These are phyloP conservation scores for Quercus wislizeni DNA, from an alignment of 306 rosid species.

Conservation along the genomic window DNA sequence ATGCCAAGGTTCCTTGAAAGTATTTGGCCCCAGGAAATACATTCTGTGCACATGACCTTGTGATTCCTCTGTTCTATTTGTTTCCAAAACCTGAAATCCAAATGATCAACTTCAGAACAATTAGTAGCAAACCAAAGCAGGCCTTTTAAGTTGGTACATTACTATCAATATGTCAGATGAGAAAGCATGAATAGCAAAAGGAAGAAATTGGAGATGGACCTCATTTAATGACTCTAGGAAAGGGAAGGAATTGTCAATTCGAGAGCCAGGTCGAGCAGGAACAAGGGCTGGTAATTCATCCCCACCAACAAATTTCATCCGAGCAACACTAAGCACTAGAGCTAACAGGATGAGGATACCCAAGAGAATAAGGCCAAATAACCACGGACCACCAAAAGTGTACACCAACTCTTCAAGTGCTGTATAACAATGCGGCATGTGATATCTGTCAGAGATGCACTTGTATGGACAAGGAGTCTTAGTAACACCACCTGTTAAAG, in stretches of 20 bases:
- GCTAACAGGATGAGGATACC: constrained; percentile 78
- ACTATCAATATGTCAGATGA: background rate
- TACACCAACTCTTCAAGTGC: constrained; percentile 59
- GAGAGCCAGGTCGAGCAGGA: constrained; percentile 72
- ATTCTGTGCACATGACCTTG: constrained; percentile 94
- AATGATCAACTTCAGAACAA: constrained; percentile 21
- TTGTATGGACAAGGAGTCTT: constrained; percentile 54
- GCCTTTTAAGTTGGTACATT: constrained; percentile 4
- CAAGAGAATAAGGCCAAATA: constrained; percentile 57
- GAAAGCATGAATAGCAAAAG: constrained; percentile 15
- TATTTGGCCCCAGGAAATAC: constrained; percentile 98
- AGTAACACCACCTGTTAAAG: constrained; percentile 47
- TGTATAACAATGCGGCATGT: constrained; percentile 57
- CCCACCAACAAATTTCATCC: constrained; percentile 72
- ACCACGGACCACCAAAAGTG: constrained; percentile 65
- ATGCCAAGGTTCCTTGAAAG: constrained; percentile 97
- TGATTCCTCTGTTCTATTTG: constrained; percentile 88
- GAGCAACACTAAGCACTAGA: constrained; percentile 86
- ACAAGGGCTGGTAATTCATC: constrained; percentile 61
- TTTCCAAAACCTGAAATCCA: constrained; percentile 65
- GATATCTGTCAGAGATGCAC: constrained; percentile 54
- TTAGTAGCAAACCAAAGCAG: background rate
- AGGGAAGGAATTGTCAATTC: constrained; percentile 85
- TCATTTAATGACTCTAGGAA: constrained; percentile 94
- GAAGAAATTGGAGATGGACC: constrained; percentile 46